Base-by-base conservation (phyloP, 2,329 filamentous ascomycete species). In the Incumbomyces delicatus region DNA sequence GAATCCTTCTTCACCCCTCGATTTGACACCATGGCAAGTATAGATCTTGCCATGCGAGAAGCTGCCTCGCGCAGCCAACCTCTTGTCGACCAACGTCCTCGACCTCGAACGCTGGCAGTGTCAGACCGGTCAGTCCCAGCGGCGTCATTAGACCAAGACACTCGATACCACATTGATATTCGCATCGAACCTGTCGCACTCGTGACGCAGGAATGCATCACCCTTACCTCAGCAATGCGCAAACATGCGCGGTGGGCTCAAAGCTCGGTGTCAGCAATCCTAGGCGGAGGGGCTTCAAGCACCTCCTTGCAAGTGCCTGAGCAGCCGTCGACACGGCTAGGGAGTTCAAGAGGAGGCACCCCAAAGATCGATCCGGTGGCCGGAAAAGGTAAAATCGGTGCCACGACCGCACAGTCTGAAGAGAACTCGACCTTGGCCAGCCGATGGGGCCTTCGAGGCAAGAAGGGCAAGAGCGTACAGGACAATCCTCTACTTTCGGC, bases 201-300 rank as follows among this genome's bases (percentile, higher is more conserved):
- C 58, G 88, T 98, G 55, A 95, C 94, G 53, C 95, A 90, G 67
- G 92, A 98, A 81, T 98, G 92, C 67, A 96, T 96, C 63, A 90
- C 89, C 38, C 90, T 98, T 69, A 96, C 92, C 12, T 95, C 90
- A 52, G 88, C 89, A 51, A 95, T 98, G 77, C 89, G 94, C 61
- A 98, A 98, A 70, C 84, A 95, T 77, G 85, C 88, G 54, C 85
- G 92, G 55, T 96, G 90, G 75, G 87, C 88, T 40, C 89, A 96
- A 64, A 95, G 89, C 11, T 95, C 89, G 4, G 92, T 98, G 37
- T 88, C 92, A 32, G 90, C 90, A 44, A 98, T 98, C 51, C 75
- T 98, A 29, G 92, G 92, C 42, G 87, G 87, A 54, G 74, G 62
- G 41, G 63, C 61, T 31, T 71, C 74, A 45, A 70, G 12, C 46